Base-by-base conservation (phyloP, 306 rosid species). In the Castanea mollissima region DNA sequence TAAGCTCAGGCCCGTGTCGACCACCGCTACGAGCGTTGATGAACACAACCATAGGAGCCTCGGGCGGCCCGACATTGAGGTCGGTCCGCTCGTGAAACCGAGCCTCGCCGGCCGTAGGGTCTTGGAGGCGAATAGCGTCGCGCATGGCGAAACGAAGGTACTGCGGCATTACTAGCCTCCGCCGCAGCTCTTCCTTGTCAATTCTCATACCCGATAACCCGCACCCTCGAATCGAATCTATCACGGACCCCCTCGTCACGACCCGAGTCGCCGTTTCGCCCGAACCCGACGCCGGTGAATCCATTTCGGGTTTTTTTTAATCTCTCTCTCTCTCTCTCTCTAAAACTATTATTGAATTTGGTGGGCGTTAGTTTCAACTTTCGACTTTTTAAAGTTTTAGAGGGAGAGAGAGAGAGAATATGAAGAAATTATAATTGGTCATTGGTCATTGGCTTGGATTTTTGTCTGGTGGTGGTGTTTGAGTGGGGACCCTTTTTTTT, bases 121-220 rank as follows among this genome's bases (percentile, higher is more conserved):
- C 96, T 88, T 86, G 74, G 2, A 77, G 80, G 10, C 96, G 85
- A 14, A 96, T 93, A 65, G 92, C 89, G 76, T 93, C 98, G 3
- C 99, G 91, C 97, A 96, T 88, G 73, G 98, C 99, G 56, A 69
- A 77, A 13, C 99, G 96, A 41, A 96, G 88, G 75, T 91, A 90
- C 65, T 85, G 91, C 49, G 98, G 98, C 94, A 96, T 88, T 64
- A 85, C 59, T 1, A 96, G 89, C 83, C 84, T 85, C 88, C 83
- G 79, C 90, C 74, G 82, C 83, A 96, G 73, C 55, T 93, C 98
- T 52, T 89, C 96, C 86, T 91, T 96, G 76, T 91, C 96, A 55
- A 96, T 84, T 57, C 90, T 87, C 29, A 84, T 65, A 6, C 96
- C 99, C 35, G 94, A 67, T 31, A 96, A 71, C 2, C 96, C 95